Percentiles rank a stretch among this genome's conserved stretches.
Evolutionary conservation across 495 filamentous ascomycete species (phyloP).

Genomic region (Tuber umbilicatum): DNA sequence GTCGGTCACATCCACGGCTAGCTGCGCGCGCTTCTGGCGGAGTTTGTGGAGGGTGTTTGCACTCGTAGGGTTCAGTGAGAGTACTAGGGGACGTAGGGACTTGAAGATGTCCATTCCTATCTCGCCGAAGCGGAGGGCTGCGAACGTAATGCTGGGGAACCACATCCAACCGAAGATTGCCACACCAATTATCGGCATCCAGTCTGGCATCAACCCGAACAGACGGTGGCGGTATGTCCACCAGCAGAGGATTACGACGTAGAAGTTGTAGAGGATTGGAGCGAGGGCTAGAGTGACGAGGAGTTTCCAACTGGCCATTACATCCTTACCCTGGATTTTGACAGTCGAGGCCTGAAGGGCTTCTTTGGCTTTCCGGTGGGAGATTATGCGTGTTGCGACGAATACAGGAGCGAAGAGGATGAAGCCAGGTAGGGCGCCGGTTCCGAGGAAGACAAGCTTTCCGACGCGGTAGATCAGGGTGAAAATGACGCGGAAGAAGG

Average conservation of each 20-base stretch:
- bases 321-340: conserved; percentile 87
- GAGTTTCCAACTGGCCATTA: conserved; percentile 98
- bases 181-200: conserved; percentile 73
- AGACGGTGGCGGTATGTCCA: conserved; percentile 76
- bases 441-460: conserved; percentile 67
- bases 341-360: conserved; percentile 88
- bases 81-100: conserved; percentile 79
- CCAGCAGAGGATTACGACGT: conserved; percentile 64
- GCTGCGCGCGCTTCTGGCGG: conserved; percentile 60
- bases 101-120: conserved; percentile 97
- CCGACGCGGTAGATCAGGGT: conserved; percentile 71
- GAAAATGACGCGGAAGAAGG: conserved; percentile 63
- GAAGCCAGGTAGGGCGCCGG: conserved; percentile 79
- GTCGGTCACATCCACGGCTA: conserved; percentile 77
- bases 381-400: conserved; percentile 78
- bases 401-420: conserved; percentile 89
- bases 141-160: conserved; percentile 86
- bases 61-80: conserved; percentile 78
- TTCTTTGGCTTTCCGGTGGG: conserved; percentile 80
- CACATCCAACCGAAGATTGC: conserved; percentile 64
- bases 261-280: conserved; percentile 74
- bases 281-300: conserved; percentile 85
- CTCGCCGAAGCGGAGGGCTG: conserved; percentile 90
- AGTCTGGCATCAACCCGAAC: conserved; percentile 68
- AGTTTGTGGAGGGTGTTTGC: conserved; percentile 78